Evolutionary conservation across 1,139 yeast genomes (phyloP).

Genomic region (Yamadazyma siamensis): DNA sequence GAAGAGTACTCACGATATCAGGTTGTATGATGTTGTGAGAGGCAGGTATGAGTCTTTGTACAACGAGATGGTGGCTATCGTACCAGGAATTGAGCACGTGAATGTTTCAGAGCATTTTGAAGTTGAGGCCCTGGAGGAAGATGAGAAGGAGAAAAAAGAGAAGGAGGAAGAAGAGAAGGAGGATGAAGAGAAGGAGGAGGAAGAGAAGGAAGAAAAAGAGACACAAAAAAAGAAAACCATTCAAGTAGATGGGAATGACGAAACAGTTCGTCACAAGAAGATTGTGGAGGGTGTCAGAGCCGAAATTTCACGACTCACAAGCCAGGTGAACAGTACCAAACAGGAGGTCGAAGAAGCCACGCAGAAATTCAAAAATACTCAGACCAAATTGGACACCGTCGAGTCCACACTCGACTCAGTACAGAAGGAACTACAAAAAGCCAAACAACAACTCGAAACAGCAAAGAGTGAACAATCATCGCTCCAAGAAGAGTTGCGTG

Average conservation of each 20-base stretch:
- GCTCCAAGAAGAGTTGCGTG: background rate
- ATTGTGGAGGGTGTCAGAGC: constrained; percentile 8
- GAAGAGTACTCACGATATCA: constrained; percentile 6
- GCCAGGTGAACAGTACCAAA: constrained; percentile 6
- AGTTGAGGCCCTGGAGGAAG: background rate
- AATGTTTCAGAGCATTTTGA: constrained; percentile 4
- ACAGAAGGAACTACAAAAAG: background rate
- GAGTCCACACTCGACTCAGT: background rate
- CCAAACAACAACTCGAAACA: background rate
- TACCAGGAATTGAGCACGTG: constrained; percentile 10
- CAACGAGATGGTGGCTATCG: constrained; percentile 6
- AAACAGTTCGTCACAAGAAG: constrained; percentile 6
- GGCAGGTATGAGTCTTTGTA: constrained; percentile 8
- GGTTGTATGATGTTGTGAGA: constrained; percentile 12
- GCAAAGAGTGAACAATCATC: background rate
- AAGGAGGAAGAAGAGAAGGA: constrained; percentile 4
- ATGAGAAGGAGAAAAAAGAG: constrained; percentile 2
- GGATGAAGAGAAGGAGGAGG: constrained; percentile 6
- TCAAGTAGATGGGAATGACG: constrained; percentile 5
- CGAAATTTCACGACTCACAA: too few relatives aligned
- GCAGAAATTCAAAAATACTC: background rate
- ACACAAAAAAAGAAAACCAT: background rate
- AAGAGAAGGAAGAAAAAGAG: constrained; percentile 1
- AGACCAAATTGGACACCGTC: background rate
- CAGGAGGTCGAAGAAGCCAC: constrained; percentile 4